Conservation (phyloP, 352 stramenopile genomes). For the Phytophthora megakarya region DNA sequence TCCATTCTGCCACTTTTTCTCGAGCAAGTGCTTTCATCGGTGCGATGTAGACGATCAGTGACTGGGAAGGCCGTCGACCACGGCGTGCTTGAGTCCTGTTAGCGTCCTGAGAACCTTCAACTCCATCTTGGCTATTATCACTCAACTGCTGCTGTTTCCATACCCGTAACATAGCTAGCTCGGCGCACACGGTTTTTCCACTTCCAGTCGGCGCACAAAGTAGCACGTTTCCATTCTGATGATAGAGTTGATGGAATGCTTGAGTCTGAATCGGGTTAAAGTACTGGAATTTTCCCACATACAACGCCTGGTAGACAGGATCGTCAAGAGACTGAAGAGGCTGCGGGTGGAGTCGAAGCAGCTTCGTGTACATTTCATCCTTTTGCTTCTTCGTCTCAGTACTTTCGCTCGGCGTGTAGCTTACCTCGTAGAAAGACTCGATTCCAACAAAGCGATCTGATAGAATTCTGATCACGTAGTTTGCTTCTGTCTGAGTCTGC, state of each 20-base stretch:
- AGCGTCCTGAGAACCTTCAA: not conserved
- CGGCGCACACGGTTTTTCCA: slow-evolving; percentile 97
- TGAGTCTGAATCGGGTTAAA: slow-evolving; percentile 98
- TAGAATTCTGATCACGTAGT: slow-evolving; percentile 95
- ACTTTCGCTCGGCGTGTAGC: slow-evolving; percentile 52
- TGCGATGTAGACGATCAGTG: slow-evolving; percentile 97
- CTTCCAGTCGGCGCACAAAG: slow-evolving; percentile 96
- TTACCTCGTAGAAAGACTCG: slow-evolving; percentile 87
- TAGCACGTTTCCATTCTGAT: slow-evolving; percentile 95
- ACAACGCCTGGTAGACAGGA: slow-evolving; percentile 91
- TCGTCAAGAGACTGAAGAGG: slow-evolving; percentile 94
- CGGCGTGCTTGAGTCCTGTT: not conserved
- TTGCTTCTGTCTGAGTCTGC: slow-evolving; percentile 74
- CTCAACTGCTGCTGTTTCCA: slow-evolving; percentile 60
- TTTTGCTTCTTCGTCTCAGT: slow-evolving; percentile 57
- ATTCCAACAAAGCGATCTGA: slow-evolving; percentile 97
- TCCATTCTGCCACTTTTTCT: slow-evolving; percentile 98
- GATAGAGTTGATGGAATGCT: slow-evolving; percentile 97
- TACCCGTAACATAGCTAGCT: slow-evolving; percentile 97
- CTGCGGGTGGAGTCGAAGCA: slow-evolving; percentile 96
- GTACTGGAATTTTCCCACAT: slow-evolving; percentile 86
- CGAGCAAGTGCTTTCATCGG: slow-evolving; percentile 96
- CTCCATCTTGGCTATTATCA: slow-evolving; percentile 1
- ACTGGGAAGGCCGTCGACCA: slow-evolving; percentile 18
- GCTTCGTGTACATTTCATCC: slow-evolving; percentile 77